These are phyloP conservation scores for Citrus cavaleriei DNA, from an alignment of 345 rosid genomes.

Conservation along the genomic window DNA sequence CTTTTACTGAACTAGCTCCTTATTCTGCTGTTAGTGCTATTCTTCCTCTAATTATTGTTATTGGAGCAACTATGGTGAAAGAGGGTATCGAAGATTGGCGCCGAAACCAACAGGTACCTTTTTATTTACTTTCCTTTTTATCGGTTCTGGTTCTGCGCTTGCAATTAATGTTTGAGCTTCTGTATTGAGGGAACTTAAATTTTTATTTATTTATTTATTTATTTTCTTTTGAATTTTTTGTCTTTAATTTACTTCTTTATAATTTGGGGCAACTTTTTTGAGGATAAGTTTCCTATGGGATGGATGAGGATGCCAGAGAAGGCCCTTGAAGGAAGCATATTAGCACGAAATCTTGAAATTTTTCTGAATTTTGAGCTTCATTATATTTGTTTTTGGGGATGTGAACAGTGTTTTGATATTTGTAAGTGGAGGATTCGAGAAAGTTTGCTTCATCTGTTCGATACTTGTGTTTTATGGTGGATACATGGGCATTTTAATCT, in stretches of 20 bases:
- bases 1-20: slow-evolving; percentile 79
- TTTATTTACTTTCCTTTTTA: slow-evolving; percentile 2
- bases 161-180: not conserved
- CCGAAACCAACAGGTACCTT: slow-evolving; percentile 68
- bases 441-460: not conserved
- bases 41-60: slow-evolving; percentile 66
- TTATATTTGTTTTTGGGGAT: not conserved
- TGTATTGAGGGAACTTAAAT: too few relatives aligned
- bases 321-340: not conserved
- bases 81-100: slow-evolving; percentile 89
- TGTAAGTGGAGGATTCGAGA: not conserved
- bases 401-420: not conserved
- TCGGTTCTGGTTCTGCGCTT: not conserved
- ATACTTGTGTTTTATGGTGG: not conserved
- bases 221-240: not conserved
- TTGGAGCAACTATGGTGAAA: slow-evolving; percentile 83
- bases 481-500: not conserved
- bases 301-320: not conserved
- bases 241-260: not conserved
- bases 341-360: not conserved
- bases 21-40: slow-evolving; percentile 67
- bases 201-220: not conserved
- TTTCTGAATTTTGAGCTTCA: too few relatives aligned
- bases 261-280: not conserved
- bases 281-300: not conserved